phyloP scores from a whole-genome alignment of 345 rosid genomes.

The Lenwebbia sp. region DNA sequence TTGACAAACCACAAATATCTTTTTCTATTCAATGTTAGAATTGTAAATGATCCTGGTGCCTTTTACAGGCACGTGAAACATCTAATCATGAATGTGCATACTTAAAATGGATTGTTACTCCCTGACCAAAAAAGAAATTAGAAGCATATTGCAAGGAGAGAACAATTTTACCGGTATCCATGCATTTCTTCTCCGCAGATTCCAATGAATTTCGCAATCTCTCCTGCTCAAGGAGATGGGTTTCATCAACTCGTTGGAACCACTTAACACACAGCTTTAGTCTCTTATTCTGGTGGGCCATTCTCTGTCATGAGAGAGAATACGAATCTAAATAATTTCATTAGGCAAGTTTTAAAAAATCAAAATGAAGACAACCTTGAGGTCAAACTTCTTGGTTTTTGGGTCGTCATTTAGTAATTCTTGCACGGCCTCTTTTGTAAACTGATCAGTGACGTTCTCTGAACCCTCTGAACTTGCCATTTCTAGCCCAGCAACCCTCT shows the following conservation, averaged over 20 bases:
- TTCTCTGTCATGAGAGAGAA: conserved; percentile 14
- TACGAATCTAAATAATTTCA: background rate
- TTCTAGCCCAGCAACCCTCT: conserved; percentile 1
- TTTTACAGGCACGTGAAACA: background rate
- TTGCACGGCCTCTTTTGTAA: conserved; percentile 63
- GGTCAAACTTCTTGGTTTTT: conserved; percentile 55
- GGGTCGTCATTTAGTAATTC: conserved; percentile 59
- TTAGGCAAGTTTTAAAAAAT: background rate
- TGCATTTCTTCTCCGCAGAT: conserved; percentile 39
- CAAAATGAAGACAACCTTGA: conserved; percentile 34
- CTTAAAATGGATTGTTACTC: background rate
- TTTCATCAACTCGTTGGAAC: conserved; percentile 55
- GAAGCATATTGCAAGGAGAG: background rate
- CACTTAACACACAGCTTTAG: conserved; percentile 66
- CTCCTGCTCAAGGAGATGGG: conserved; percentile 39
- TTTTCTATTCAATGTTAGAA: background rate
- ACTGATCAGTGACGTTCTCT: conserved; percentile 31
- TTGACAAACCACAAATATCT: background rate
- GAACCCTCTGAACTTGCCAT: conserved; percentile 23
- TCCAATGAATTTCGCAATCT: conserved; percentile 42
- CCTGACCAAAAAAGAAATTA: background rate
- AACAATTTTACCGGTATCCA: conserved; percentile 31
- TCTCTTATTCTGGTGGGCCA: conserved; percentile 35
- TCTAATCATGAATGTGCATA: background rate
- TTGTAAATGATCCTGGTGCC: background rate